A percentile compares a stretch with the other conserved stretches of the same genome.
Evolutionary conservation across 192 early-diverging fungal genomes (phyloP).

Genomic region (Mortierella alpina): DNA sequence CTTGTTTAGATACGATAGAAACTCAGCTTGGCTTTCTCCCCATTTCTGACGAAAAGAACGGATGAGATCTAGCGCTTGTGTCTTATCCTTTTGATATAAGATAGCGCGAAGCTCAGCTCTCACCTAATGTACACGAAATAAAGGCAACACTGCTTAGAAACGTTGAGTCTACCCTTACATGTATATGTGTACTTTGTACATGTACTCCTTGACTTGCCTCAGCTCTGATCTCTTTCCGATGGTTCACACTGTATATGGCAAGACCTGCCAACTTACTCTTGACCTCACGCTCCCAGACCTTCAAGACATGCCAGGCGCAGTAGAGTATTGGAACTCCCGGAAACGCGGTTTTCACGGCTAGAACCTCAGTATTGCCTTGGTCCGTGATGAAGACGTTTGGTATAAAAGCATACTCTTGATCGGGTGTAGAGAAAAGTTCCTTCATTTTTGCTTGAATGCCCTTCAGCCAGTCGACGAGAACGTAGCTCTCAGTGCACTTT

Average conservation of each 20-base stretch:
- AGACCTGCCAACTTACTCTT: conserved; percentile 12
- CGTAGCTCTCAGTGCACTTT: not conserved
- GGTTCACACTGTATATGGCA: too few relatives aligned
- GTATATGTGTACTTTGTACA: too few relatives aligned
- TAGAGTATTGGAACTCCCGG: not conserved
- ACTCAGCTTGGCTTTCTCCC: not conserved
- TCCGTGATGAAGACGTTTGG: conserved; percentile 19
- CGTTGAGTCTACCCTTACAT: too few relatives aligned
- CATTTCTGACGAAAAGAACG: not conserved
- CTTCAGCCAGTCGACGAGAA: conserved; percentile 2
- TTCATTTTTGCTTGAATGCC: conserved; percentile 9
- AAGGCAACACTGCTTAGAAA: too few relatives aligned
- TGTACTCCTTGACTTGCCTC: too few relatives aligned
- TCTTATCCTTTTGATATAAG: not conserved
- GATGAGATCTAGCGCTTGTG: not conserved
- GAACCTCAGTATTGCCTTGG: conserved; percentile 9
- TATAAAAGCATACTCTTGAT: not conserved
- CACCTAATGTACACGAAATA: too few relatives aligned
- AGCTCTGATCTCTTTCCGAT: too few relatives aligned
- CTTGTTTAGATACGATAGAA: not conserved
- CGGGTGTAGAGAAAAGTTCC: conserved; percentile 2
- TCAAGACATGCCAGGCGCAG: conserved; percentile 19
- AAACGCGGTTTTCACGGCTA: conserved; percentile 9
- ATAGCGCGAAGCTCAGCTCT: not conserved
- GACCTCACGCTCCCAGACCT: conserved; percentile 14